These are phyloP conservation scores for Suhomyces wounanorum DNA, from an alignment of 1,139 yeast species.

Conservation along the genomic window DNA sequence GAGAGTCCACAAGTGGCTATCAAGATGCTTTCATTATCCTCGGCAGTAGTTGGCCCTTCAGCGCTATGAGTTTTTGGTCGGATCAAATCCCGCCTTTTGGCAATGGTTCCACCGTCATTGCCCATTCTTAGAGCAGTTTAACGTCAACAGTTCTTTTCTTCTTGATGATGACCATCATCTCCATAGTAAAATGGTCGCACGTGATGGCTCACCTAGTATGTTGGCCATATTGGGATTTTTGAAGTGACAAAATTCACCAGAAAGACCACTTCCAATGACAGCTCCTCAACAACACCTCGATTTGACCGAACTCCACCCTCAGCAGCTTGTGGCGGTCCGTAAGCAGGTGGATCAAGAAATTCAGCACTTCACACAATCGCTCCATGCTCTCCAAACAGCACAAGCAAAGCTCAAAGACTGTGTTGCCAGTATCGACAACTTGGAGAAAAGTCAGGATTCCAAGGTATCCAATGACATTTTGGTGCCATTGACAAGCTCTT, in stretches of 20 bases:
- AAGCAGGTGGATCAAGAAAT: conserved; percentile 84
- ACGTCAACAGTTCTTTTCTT: no score
- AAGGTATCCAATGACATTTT: conserved; percentile 54
- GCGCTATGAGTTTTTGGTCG: conserved; percentile 24
- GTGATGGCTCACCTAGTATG: neutral
- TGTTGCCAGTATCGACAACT: conserved; percentile 62
- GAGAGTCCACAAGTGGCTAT: conserved; percentile 30
- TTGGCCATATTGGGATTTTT: neutral
- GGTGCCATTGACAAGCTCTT: conserved; percentile 85
- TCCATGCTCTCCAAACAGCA: conserved; percentile 83
- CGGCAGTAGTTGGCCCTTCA: conserved; percentile 3
- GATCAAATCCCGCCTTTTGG: conserved; percentile 46
- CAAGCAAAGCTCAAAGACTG: conserved; percentile 83
- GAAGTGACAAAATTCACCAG: neutral
- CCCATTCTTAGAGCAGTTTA: conserved; percentile 33
- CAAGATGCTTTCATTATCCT: conserved; percentile 8
- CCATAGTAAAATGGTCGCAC: neutral
- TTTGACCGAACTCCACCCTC: conserved; percentile 70
- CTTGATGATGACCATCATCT: no score
- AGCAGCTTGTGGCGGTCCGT: conserved; percentile 82
- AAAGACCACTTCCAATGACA: conserved; percentile 6
- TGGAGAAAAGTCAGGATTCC: conserved; percentile 42
- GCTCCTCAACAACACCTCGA: conserved; percentile 40
- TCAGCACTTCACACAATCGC: conserved; percentile 80
- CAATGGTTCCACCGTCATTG: conserved; percentile 55